Evolutionary conservation across 345 rosid species (phyloP).

Genomic region (Gossypium longicalyx): DNA sequence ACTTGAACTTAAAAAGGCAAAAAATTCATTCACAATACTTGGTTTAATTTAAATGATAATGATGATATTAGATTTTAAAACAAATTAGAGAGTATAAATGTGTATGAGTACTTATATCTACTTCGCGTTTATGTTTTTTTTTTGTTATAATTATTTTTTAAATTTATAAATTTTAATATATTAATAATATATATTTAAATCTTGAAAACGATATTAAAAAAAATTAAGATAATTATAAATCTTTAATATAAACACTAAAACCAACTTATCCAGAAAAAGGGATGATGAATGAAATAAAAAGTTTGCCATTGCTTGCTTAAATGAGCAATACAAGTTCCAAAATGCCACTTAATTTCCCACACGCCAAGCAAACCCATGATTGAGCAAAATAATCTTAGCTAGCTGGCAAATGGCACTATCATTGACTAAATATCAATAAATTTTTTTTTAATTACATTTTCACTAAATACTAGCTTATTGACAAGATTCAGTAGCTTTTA

Average conservation of each 20-base stretch:
- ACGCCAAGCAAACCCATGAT: constrained; percentile 62
- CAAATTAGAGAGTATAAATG: background rate
- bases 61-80: background rate
- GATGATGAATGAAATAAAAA: background rate
- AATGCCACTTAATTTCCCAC: constrained; percentile 23
- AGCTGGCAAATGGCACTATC: constrained; percentile 34
- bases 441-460: no score
- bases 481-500: background rate
- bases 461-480: background rate
- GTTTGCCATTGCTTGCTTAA: background rate
- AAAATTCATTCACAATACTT: no score
- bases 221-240: no score
- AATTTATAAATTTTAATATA: no score
- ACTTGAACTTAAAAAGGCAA: no score
- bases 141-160: no score
- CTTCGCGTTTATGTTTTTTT: no score
- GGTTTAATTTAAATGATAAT: background rate
- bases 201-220: no score
- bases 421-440: constrained; percentile 27
- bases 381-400: constrained; percentile 12
- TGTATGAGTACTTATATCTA: background rate
- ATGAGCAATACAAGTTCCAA: background rate
- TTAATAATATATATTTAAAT: no score
- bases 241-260: no score
- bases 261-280: no score